Percentiles rank a stretch among this genome's conserved stretches.
phyloP scores from a whole-genome alignment of 2,329 filamentous ascomycete genomes.

The Aspergillus tanneri region DNA sequence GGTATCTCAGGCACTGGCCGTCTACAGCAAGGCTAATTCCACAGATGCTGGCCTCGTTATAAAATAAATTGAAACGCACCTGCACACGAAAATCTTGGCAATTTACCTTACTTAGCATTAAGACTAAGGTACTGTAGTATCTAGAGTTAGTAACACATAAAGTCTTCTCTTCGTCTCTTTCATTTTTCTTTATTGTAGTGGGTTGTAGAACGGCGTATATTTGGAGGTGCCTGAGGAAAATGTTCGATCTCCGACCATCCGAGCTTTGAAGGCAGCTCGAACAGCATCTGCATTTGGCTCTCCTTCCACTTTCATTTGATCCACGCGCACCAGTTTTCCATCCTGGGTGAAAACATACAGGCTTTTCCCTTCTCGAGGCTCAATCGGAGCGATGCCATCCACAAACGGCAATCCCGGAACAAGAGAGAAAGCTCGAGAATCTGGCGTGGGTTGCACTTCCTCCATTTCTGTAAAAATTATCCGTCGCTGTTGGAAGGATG shows the following conservation, averaged over 20 bases:
- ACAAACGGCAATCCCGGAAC: conserved; percentile 41
- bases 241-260: conserved; percentile 34
- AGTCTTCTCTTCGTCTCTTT: conserved; percentile 13
- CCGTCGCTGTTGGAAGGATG: conserved; percentile 31
- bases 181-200: conserved; percentile 26
- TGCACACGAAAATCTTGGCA: background rate
- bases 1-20: background rate
- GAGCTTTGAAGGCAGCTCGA: conserved; percentile 41
- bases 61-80: conserved; percentile 4
- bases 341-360: conserved; percentile 42
- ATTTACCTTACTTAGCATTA: no score
- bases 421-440: conserved; percentile 27
- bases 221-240: conserved; percentile 26
- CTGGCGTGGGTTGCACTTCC: conserved; percentile 29
- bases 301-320: conserved; percentile 44
- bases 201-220: conserved; percentile 36
- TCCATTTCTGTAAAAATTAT: conserved; percentile 41
- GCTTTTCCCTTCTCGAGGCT: conserved; percentile 26
- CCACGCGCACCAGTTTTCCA: conserved; percentile 36
- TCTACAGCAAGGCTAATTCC: conserved; percentile 12
- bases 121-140: no score
- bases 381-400: conserved; percentile 26
- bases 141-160: conserved; percentile 20
- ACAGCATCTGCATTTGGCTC: conserved; percentile 36
- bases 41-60: conserved; percentile 37